Percentiles rank a stretch among this genome's conserved stretches.
Evolutionary conservation across 2,329 filamentous ascomycete genomes (phyloP).

Genomic region (Sporothrix phasma): DNA sequence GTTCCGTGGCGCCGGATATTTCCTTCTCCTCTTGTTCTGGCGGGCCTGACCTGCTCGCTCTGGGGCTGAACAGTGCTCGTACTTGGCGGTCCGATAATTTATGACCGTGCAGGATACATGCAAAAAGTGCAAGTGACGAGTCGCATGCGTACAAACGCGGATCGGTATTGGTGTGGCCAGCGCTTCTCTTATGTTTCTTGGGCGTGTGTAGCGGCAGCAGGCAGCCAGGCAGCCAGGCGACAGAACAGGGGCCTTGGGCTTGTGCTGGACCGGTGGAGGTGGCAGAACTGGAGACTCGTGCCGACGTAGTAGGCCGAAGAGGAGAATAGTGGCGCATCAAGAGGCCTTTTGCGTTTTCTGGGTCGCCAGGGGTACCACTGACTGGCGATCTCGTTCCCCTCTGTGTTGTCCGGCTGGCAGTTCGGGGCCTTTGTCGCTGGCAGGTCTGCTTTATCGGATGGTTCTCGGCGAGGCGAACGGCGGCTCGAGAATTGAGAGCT

Average conservation of each 20-base stretch:
- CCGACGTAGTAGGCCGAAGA: background rate
- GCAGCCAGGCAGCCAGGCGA: background rate
- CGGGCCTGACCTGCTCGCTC: background rate
- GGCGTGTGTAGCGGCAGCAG: background rate
- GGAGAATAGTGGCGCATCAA: constrained; percentile 7
- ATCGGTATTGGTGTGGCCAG: background rate
- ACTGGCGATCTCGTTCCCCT: background rate
- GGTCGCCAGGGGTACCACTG: background rate
- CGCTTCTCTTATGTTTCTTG: background rate
- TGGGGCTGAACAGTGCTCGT: background rate
- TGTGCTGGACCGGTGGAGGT: background rate
- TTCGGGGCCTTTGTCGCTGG: background rate
- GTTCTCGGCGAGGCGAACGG: background rate
- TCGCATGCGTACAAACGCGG: background rate
- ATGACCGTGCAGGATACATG: background rate
- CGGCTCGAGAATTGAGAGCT: background rate
- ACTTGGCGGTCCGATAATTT: background rate
- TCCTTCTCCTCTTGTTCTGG: background rate
- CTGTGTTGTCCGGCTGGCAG: background rate
- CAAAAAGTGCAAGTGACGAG: background rate
- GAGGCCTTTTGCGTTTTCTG: constrained; percentile 3
- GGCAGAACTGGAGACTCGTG: background rate
- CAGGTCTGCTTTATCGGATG: background rate
- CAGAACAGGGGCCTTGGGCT: background rate
- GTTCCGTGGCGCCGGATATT: background rate